Percentiles rank a stretch among this genome's conserved stretches.
Evolutionary conservation across 2,329 filamentous ascomycete genomes (phyloP).

Genomic region (Fusarium sp.): DNA sequence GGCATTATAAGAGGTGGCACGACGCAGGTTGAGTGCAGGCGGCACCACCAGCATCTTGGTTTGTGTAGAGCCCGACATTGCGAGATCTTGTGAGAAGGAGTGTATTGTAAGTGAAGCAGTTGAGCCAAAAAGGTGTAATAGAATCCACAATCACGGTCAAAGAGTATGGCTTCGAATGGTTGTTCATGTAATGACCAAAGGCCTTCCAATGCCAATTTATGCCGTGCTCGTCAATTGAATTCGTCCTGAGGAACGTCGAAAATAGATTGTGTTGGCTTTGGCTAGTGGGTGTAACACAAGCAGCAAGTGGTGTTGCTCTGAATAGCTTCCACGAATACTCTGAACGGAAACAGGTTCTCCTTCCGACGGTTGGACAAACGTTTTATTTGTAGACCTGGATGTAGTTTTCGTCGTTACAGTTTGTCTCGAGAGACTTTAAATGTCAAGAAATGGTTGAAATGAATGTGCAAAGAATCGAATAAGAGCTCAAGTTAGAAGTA

Average conservation of each 20-base stretch:
- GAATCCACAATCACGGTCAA: conserved; percentile 29
- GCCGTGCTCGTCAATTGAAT: conserved; percentile 8
- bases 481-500: conserved; percentile 20
- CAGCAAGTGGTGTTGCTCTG: conserved; percentile 17
- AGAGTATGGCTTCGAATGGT: conserved; percentile 32
- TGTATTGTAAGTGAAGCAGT: neutral
- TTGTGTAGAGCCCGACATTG: conserved; percentile 58
- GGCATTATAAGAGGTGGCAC: conserved; percentile 67
- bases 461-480: conserved; percentile 34
- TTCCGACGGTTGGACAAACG: conserved; percentile 5
- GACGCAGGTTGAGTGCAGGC: conserved; percentile 68
- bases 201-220: conserved; percentile 17
- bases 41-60: conserved; percentile 64
- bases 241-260: conserved; percentile 27
- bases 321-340: conserved; percentile 7
- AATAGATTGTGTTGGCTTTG: conserved; percentile 20
- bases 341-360: conserved; percentile 9
- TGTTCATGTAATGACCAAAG: conserved; percentile 2
- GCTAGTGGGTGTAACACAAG: conserved; percentile 25
- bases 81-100: conserved; percentile 18
- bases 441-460: conserved; percentile 6
- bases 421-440: neutral
- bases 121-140: conserved; percentile 31
- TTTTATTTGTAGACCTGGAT: neutral
- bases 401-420: neutral